Percentiles rank a stretch among this genome's conserved stretches.
Conservation (phyloP, 148 eudicot species). For the Salicornia ramosissima region DNA sequence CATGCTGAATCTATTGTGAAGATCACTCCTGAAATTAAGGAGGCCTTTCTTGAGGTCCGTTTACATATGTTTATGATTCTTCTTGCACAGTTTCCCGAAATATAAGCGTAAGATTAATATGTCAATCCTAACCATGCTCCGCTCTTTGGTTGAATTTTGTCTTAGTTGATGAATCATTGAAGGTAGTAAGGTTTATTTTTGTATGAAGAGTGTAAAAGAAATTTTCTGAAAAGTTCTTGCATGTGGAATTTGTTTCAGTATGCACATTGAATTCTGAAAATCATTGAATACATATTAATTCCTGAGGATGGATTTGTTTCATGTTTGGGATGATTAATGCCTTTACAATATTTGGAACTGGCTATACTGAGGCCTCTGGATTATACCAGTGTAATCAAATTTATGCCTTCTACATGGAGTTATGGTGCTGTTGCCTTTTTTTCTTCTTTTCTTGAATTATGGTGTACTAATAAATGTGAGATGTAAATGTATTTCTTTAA, state of each 20-base stretch:
- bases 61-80: background rate
- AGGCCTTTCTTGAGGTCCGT: conserved; percentile 67
- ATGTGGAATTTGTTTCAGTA: background rate
- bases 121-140: background rate
- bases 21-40: conserved; percentile 56
- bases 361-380: background rate
- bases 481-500: background rate
- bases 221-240: background rate
- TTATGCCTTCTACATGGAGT: background rate
- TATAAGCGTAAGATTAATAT: background rate
- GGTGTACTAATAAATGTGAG: background rate
- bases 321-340: too few relatives aligned
- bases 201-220: too few relatives aligned
- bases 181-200: too few relatives aligned
- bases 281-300: background rate
- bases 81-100: background rate
- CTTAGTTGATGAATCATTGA: background rate
- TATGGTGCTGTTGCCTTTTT: background rate
- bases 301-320: background rate
- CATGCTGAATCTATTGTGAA: conserved; percentile 68
- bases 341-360: background rate
- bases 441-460: background rate
- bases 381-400: background rate
- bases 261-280: background rate
- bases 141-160: background rate